Evolutionary conservation across 345 rosid species (phyloP), one percentile per base, ranked within the genome.

Genomic region (Brassica nigra): DNA sequence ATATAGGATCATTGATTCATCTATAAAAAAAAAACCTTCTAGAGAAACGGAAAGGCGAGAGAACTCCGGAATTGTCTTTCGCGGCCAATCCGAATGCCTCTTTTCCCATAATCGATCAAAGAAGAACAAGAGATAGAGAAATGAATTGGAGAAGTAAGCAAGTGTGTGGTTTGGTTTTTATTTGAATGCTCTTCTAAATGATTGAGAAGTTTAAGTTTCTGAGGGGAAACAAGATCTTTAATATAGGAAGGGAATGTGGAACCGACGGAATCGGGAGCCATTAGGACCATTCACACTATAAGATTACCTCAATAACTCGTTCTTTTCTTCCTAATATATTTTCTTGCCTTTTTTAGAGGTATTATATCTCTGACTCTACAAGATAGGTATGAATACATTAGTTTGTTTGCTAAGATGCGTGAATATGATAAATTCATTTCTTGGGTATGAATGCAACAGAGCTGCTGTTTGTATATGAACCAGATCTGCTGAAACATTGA

Each of bases 31-130:
- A 34, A 49, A 49, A 88, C 91, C 90, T 87, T 83, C 89, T 83
- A 47, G 88, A 80, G 66, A 89, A 87, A 10, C 73, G 57, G 62
- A 89, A 86, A 31, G 90, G 88, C 27, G 89, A 81, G 33, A 87
- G 83, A 74, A 69, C 78, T 55, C 90, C 90, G 0, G 88, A 83
- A 6, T 29, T 16, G 78, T 87, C 89, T 31, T 77, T 58, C 1
- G 89, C 90, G 3, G 90, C 92, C 85, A 89, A 86, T 3, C 90
- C 90, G 18, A 81, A 83, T 64, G 88, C 84, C 66, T 83, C 67
- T 6, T 64, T 64, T 64, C 12, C 44, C 44, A 64, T 64, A 4
- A 27, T 78, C 29, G 72, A 71, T 66, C 34, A 71, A 52, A 63
- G 34, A 64, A 54, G 23, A 11, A 11, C 29, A 70, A 36, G 16